These are phyloP conservation scores for Apiotrichum mycotoxinovorans DNA, from an alignment of 1,284 basidiomycete species.

Conservation along the genomic window DNA sequence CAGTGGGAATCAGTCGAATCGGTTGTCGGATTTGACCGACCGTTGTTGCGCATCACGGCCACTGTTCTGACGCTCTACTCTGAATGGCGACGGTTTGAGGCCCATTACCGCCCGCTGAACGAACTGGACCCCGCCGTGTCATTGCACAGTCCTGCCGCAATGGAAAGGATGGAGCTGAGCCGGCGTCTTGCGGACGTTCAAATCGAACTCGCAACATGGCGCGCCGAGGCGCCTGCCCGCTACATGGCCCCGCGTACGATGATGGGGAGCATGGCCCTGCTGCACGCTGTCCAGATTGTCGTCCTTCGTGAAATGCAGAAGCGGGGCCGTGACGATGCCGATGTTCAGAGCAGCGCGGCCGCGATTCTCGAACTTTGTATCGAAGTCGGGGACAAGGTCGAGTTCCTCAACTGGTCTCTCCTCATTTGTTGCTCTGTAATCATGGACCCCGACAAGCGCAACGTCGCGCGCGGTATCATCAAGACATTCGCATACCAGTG, in stretches of 20 bases:
- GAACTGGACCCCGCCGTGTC: slow-evolving; percentile 17
- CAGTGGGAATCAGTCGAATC: slow-evolving; percentile 34
- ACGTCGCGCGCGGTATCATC: slow-evolving; percentile 28
- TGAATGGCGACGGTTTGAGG: slow-evolving; percentile 19
- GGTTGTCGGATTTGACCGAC: slow-evolving; percentile 30
- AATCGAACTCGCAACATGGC: slow-evolving; percentile 21
- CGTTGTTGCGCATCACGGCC: slow-evolving; percentile 23
- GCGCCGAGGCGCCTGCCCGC: slow-evolving; percentile 17
- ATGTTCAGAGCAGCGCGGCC: slow-evolving; percentile 30
- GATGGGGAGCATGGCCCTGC: slow-evolving; percentile 35
- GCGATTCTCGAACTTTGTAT: slow-evolving; percentile 34
- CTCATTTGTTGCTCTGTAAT: slow-evolving; percentile 34
- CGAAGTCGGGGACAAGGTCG: slow-evolving; percentile 40
- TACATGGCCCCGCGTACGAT: slow-evolving; percentile 26
- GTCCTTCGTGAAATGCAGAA: slow-evolving; percentile 31
- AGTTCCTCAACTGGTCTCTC: slow-evolving; percentile 44
- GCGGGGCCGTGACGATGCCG: slow-evolving; percentile 21
- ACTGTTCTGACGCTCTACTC: slow-evolving; percentile 13
- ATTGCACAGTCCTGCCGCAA: slow-evolving; percentile 15
- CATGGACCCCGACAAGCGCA: slow-evolving; percentile 21
- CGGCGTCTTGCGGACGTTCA: slow-evolving; percentile 17
- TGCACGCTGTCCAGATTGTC: slow-evolving; percentile 38
- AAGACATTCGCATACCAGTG: slow-evolving; percentile 41
- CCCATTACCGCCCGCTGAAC: slow-evolving; percentile 19
- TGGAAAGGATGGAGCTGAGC: slow-evolving; percentile 17